Evolutionary conservation across 1,139 yeast species (phyloP), one percentile per base, ranked within the genome.

Genomic region (Geotrichum cucujoidarum): DNA sequence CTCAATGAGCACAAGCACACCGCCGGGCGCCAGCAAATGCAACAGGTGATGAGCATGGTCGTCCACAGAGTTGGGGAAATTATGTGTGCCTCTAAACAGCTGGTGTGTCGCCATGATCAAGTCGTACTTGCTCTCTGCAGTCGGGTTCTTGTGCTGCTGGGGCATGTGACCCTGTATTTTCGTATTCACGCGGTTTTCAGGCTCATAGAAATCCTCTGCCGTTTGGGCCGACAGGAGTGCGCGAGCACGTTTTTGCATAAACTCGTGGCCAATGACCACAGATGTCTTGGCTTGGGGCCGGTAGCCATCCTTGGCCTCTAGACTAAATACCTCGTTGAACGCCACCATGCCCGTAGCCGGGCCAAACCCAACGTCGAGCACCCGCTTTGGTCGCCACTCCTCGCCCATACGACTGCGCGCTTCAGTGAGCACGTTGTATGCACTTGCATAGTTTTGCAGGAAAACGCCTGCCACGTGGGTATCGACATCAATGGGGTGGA

Each of bases 281-380:
- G 86, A 81, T 46, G 86, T 88, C 58, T 86, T 87, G 16, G 70
- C 71, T 18, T 68, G 70, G 0, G 95, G 92, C 20, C 69, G 66
- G 69, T 77, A 82, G 71, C 2, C 51, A 49, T 20, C 11, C 10
- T 36, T 37, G 13, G 39, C 24, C 1, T 67, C 70, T 2, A 72
- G 73, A 0, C 87, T 89, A 81, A 86, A 77, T 0, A 89, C 61
- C 57, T 89, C 96, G 61, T 89, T 87, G 51, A 89, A 70, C 0
- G 95, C 98, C 8, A 90, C 71, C 71, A 92, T 81, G 1, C 97
- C 97, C 0, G 95, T 83, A 1, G 92, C 94, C 0, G 98, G 97
- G 0, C 98, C 98, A 61, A 77, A 81, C 0, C 97, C 95, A 6
- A 88, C 77, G 59, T 88, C 95, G 49, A 92, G 71, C 0, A 92